These are phyloP conservation scores for Microsporum canis DNA, from an alignment of 2,329 filamentous ascomycete genomes.

Conservation along the genomic window DNA sequence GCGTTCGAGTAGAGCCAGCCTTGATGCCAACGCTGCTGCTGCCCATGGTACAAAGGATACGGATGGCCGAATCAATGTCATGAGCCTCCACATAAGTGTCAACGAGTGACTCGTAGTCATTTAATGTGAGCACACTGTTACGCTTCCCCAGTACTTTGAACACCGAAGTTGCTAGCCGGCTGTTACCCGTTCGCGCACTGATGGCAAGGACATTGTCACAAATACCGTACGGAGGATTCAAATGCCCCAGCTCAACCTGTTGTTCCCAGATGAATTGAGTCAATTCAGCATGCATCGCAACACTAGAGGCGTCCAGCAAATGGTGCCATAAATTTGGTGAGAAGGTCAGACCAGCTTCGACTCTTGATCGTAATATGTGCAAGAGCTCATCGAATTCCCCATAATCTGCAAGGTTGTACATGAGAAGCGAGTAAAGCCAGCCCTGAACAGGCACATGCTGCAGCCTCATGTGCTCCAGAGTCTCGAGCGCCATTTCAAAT, in stretches of 20 bases:
- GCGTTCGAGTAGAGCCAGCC: constrained; percentile 49
- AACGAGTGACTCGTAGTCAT: constrained; percentile 72
- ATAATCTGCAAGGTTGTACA: constrained; percentile 59
- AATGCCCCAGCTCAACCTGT: constrained; percentile 47
- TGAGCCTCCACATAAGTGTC: constrained; percentile 53
- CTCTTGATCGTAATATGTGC: constrained; percentile 51
- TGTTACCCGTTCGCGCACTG: constrained; percentile 58
- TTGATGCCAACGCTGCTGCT: constrained; percentile 49
- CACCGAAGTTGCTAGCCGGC: constrained; percentile 57
- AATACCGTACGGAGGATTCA: constrained; percentile 53
- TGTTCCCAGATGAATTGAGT: constrained; percentile 61
- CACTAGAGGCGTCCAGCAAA: constrained; percentile 64
- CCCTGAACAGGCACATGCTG: constrained; percentile 45
- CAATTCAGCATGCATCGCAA: constrained; percentile 50
- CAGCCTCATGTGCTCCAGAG: constrained; percentile 55
- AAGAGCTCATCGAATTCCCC: constrained; percentile 70
- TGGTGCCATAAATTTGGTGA: constrained; percentile 54
- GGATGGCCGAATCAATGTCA: constrained; percentile 56
- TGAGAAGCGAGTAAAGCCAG: constrained; percentile 71
- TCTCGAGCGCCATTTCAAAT: constrained; percentile 65
- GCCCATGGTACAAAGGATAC: constrained; percentile 62
- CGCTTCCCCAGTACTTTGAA: constrained; percentile 54
- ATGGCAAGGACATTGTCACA: constrained; percentile 59
- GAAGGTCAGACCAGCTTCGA: constrained; percentile 37
- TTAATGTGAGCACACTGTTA: constrained; percentile 43